Evolutionary conservation across 1,284 basidiomycete species (phyloP).

Genomic region (Taiwanofungus camphoratus): DNA sequence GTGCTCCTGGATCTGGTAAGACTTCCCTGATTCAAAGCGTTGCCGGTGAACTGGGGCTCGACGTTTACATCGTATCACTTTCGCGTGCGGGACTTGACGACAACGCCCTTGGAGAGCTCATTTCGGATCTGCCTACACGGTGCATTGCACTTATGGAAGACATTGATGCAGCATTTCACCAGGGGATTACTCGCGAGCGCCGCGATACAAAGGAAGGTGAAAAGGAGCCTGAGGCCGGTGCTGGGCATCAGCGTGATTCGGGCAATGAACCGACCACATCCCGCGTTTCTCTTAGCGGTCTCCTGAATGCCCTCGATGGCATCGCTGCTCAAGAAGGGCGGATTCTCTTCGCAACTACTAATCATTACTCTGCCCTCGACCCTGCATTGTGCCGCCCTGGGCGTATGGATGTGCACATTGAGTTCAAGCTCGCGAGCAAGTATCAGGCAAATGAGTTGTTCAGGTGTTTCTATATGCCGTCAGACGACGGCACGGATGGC

Average conservation of each 20-base stretch:
- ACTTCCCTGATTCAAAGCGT: slow-evolving; percentile 71
- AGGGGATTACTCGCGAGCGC: slow-evolving; percentile 48
- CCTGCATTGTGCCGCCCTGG: slow-evolving; percentile 72
- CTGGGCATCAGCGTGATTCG: slow-evolving; percentile 3
- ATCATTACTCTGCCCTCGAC: slow-evolving; percentile 62
- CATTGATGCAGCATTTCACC: slow-evolving; percentile 68
- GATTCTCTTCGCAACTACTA: slow-evolving; percentile 72
- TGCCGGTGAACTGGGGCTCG: slow-evolving; percentile 68
- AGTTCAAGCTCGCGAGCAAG: slow-evolving; percentile 63
- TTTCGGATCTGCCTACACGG: slow-evolving; percentile 59
- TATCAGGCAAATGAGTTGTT: slow-evolving; percentile 63
- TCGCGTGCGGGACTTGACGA: slow-evolving; percentile 70
- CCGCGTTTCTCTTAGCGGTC: slow-evolving; percentile 59
- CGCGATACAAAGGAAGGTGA: background rate
- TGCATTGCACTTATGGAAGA: slow-evolving; percentile 80
- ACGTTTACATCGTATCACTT: slow-evolving; percentile 74
- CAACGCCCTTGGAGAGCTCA: slow-evolving; percentile 49
- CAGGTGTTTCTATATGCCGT: slow-evolving; percentile 56
- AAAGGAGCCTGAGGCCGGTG: background rate
- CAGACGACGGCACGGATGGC: slow-evolving; percentile 22
- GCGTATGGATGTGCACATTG: slow-evolving; percentile 71
- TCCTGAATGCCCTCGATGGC: slow-evolving; percentile 72
- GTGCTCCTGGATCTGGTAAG: slow-evolving; percentile 72
- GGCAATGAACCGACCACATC: slow-evolving; percentile 20
- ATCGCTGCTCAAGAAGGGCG: slow-evolving; percentile 73